Evolutionary conservation across 1,284 basidiomycete species (phyloP), one percentile per base, ranked within the genome.

Genomic region (Malassezia vespertilionis): DNA sequence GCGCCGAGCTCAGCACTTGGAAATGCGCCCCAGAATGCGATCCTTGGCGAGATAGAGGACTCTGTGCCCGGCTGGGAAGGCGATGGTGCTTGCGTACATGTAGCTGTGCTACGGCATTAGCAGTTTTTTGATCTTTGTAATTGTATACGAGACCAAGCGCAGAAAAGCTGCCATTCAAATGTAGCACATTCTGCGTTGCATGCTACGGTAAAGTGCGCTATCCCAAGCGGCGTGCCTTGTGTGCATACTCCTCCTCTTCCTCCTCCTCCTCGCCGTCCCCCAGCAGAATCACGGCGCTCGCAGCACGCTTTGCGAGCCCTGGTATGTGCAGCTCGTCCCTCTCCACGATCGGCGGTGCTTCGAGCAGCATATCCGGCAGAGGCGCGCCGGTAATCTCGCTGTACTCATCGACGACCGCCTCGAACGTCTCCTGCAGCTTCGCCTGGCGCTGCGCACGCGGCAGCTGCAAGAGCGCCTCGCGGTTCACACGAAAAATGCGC

Each of bases 401-500:
- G 62, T 96, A 96, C 72, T 90, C 89, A 39, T 86, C 81, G 42
- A 78, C 75, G 12, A 96, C 87, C 49, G 77, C 82, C 65, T 85
- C 81, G 73, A 87, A 97, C 9, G 91, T 96, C 73, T 91, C 86
- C 68, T 91, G 84, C 38, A 97, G 75, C 69, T 90, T 93, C 52
- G 84, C 80, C 45, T 86, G 77, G 33, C 87, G 77, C 68, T 96
- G 90, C 40, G 82, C 76, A 57, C 83, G 82, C 43, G 88, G 83
- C 50, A 93, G 74, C 68, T 90, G 85, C 40, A 80, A 81, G 41
- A 95, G 77, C 44, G 84, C 78, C 74, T 93, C 88, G 83, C 90
- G 69, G 74, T 96, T 97, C 74, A 93, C 93, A 33, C 87, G 78
- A 71, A 84, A 96, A 43, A 97, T 73, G 27, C 91, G 78, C 69